Evolutionary conservation across 2,329 filamentous ascomycete species (phyloP), one percentile per base, ranked within the genome.

Genomic region (Diplocarpon mali): DNA sequence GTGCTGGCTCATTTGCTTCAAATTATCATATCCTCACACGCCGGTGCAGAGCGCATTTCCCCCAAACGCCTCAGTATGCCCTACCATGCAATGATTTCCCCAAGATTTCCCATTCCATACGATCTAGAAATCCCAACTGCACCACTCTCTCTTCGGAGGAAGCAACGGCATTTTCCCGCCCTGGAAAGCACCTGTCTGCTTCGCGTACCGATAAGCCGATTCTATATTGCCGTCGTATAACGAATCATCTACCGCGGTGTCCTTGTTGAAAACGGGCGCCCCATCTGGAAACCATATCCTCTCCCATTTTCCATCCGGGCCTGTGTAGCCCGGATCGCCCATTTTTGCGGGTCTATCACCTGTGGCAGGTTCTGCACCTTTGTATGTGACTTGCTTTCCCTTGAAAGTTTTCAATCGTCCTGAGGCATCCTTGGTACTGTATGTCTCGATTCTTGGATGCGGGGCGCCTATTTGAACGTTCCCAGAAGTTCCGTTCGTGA

Each of bases 101-200:
- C 27, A 13, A 31, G 2, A 13, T 32, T 14, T 32, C 11, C 4
- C 30, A 12, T 32, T 36, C 16, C 30, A 3, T 10, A 14, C 12
- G 17, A 15, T n/a, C 67, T 63, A 89, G 56, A 90, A 80, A 59
- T 86, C 77, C 75, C 83, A 90, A 24, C 67, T 64, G 53, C 78
- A 80, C 70, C 80, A 90, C 58, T 90, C 86, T 49, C 78, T 71
- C 63, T 80, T 80, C 0, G 89, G 89, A 15, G 89, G 85, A 37
- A 87, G 66, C 54, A 83, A 72, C 0, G 89, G 89, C 67, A 95
- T 83, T 6, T 79, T 57, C 0, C 80, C 82, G 30, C 78, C 77
- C 35, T 74, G 70, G 62, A 94, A 95, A 28, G 62, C 64, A 0
- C 85, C 85, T 15, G 75, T 75, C 51, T 76, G 69, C 37, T 72